These are phyloP conservation scores for Crithidia expoeki DNA, from an alignment of 208 protist species.

Conservation along the genomic window DNA sequence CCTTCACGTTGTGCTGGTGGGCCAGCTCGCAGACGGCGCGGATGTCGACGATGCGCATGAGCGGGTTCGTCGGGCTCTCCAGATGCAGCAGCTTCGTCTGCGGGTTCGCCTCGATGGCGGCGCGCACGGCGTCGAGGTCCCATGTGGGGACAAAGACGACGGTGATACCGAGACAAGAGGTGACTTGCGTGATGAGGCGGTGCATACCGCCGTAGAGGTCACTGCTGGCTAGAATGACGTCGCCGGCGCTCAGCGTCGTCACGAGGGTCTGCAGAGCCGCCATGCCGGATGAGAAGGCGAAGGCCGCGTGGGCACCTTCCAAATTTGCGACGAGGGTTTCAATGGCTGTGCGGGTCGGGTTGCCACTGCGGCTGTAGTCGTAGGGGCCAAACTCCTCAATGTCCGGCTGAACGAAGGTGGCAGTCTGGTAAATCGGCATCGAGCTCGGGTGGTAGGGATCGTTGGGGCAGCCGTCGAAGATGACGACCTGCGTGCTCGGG, in stretches of 20 bases:
- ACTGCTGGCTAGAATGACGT: slow-evolving; percentile 81
- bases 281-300: slow-evolving; percentile 90
- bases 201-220: slow-evolving; percentile 96
- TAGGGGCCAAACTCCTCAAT: slow-evolving; percentile 85
- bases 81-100: slow-evolving; percentile 90
- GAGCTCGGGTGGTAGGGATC: slow-evolving; percentile 90
- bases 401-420: slow-evolving; percentile 90
- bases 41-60: slow-evolving; percentile 93
- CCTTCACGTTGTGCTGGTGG: slow-evolving; percentile 64
- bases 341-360: slow-evolving; percentile 93
- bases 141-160: slow-evolving; percentile 91
- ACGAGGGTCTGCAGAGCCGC: slow-evolving; percentile 87
- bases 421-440: slow-evolving; percentile 91
- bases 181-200: slow-evolving; percentile 88
- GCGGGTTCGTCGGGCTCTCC: slow-evolving; percentile 96
- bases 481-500: slow-evolving; percentile 75
- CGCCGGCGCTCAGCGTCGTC: slow-evolving; percentile 70
- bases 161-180: slow-evolving; percentile 63
- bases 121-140: slow-evolving; percentile 62
- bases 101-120: slow-evolving; percentile 41
- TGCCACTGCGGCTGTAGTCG: slow-evolving; percentile 94
- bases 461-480: slow-evolving; percentile 89
- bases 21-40: slow-evolving; percentile 74
- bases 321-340: slow-evolving; percentile 90
- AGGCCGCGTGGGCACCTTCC: slow-evolving; percentile 91